These are phyloP conservation scores for Cenchrus purpureus DNA, from an alignment of 176 grass and related monocot genomes.

Conservation along the genomic window DNA sequence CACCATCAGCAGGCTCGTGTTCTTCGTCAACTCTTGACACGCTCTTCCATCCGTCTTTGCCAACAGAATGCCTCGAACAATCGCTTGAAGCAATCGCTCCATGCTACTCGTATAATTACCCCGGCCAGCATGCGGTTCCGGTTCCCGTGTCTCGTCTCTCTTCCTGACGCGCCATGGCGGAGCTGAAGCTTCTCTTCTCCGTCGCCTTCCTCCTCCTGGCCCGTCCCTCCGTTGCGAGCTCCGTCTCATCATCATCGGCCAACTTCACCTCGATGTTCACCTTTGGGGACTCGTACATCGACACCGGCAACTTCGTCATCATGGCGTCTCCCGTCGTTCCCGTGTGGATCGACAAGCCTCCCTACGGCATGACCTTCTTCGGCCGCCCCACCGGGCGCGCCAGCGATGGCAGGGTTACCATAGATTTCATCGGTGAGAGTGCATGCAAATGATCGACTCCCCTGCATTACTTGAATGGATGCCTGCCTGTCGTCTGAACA, in stretches of 20 bases:
- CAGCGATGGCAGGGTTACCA: conserved; percentile 47
- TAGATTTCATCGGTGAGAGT: conserved; percentile 57
- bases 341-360: conserved; percentile 33
- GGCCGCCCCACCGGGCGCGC: conserved; percentile 40
- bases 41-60: background rate
- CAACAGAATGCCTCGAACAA: background rate
- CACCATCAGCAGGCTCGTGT: background rate
- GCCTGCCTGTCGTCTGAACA: no score
- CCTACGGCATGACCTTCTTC: conserved; percentile 64
- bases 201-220: background rate
- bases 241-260: background rate
- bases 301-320: conserved; percentile 59
- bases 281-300: conserved; percentile 59
- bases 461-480: no score
- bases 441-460: background rate
- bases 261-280: conserved; percentile 51
- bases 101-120: background rate
- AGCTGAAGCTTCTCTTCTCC: background rate
- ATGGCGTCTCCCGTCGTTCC: background rate
- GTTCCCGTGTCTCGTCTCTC: background rate
- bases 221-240: background rate
- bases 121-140: background rate
- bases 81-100: no score
- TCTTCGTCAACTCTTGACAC: background rate
- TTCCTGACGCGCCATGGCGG: background rate